Conservation (phyloP, 345 rosid species). For the Rhizophora apiculata region DNA sequence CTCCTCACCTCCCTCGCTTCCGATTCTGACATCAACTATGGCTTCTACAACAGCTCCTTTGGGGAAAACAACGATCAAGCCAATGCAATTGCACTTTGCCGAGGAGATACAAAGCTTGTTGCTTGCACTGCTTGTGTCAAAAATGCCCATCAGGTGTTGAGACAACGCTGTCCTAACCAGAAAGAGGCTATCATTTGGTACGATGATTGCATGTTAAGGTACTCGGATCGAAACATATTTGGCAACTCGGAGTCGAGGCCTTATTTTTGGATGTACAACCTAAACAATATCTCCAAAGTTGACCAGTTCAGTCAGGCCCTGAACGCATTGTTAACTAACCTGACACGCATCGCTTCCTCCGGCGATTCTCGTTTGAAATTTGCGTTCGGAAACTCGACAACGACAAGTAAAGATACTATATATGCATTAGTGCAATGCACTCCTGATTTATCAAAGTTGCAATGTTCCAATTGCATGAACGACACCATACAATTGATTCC, state of each 20-base stretch:
- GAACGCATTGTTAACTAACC: constrained; percentile 7
- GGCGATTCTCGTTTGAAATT: constrained; percentile 22
- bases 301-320: constrained; percentile 14
- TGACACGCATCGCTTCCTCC: constrained; percentile 17
- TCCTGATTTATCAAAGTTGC: constrained; percentile 24
- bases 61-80: constrained; percentile 23
- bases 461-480: constrained; percentile 13
- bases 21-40: not conserved
- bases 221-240: constrained; percentile 13
- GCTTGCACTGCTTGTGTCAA: constrained; percentile 36
- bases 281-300: constrained; percentile 1
- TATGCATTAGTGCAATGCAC: constrained; percentile 46
- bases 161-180: constrained; percentile 12
- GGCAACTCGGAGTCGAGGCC: not conserved
- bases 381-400: constrained; percentile 8
- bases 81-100: constrained; percentile 38
- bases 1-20: not conserved
- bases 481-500: not conserved
- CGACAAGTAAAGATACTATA: not conserved
- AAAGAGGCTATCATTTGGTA: constrained; percentile 20
- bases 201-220: constrained; percentile 23
- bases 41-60: not conserved
- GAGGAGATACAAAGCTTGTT: constrained; percentile 36
- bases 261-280: not conserved
- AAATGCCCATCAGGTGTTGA: constrained; percentile 21